Evolutionary conservation across 371 early-diverging fungal species (phyloP).

Genomic region (Mucor mucedo): DNA sequence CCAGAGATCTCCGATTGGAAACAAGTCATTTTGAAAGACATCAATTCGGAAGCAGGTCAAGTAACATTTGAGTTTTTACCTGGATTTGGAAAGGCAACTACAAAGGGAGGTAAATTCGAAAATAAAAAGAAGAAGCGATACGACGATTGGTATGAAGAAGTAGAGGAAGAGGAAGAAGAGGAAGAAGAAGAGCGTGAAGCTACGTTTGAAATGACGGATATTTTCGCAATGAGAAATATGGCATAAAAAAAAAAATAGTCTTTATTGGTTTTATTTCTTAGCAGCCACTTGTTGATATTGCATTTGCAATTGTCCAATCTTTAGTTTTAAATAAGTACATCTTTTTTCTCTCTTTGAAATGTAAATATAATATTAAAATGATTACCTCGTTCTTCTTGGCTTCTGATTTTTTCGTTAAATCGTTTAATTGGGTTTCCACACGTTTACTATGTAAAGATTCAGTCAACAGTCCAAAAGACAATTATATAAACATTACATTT

Average conservation of each 20-base stretch:
- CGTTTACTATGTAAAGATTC: conserved; percentile 63
- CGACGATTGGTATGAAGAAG: conserved; percentile 19
- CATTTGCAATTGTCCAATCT: conserved; percentile 42
- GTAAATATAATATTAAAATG: too few relatives aligned
- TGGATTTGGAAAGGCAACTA: conserved; percentile 23
- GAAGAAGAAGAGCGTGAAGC: conserved; percentile 15
- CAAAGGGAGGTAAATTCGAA: conserved; percentile 38
- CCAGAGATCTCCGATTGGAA: conserved; percentile 41
- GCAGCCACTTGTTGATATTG: conserved; percentile 36
- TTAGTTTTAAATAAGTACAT: conserved; percentile 2
- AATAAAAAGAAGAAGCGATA: conserved; percentile 15
- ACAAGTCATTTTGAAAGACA: conserved; percentile 17
- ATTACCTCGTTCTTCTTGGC: conserved; percentile 74
- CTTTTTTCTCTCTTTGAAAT: too few relatives aligned
- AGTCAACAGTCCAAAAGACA: too few relatives aligned
- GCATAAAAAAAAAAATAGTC: not conserved
- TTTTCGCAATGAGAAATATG: conserved; percentile 21
- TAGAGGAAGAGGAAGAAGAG: conserved; percentile 15
- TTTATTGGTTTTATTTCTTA: conserved; percentile 16
- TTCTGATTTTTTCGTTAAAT: conserved; percentile 81
- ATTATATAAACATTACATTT: conserved; percentile 69
- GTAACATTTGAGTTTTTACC: conserved; percentile 14
- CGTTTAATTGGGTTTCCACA: conserved; percentile 79
- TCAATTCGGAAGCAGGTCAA: not conserved
- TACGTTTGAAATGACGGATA: conserved; percentile 7